These are phyloP conservation scores for Wickerhamomyces subpelliculosus DNA, from an alignment of 805 yeast genomes.

Conservation along the genomic window DNA sequence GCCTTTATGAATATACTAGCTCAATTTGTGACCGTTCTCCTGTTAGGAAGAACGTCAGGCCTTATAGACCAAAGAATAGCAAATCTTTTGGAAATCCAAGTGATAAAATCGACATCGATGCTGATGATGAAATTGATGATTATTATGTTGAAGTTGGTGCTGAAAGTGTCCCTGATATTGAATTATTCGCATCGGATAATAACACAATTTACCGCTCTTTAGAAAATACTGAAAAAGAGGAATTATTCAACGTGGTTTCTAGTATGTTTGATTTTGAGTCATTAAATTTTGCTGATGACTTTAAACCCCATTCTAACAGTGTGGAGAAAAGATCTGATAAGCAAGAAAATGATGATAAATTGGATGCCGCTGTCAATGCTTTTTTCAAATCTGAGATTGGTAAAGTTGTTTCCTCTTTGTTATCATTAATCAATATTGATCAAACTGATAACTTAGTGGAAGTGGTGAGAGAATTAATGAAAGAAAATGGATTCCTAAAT, in stretches of 20 bases:
- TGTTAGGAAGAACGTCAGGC: constrained; percentile 8
- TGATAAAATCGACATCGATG: not conserved
- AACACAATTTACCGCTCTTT: constrained; percentile 15
- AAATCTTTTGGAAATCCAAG: not conserved
- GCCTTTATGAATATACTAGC: constrained; percentile 5
- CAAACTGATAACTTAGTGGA: too few relatives aligned
- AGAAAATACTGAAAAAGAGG: constrained; percentile 9
- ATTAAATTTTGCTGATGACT: not conserved
- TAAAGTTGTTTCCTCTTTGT: not conserved
- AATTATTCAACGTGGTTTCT: constrained; percentile 9
- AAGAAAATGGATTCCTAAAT: too few relatives aligned
- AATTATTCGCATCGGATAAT: constrained; percentile 13
- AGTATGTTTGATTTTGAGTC: constrained; percentile 6
- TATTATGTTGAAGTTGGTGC: not conserved
- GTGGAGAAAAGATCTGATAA: too few relatives aligned
- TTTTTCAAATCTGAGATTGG: not conserved
- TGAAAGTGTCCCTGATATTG: constrained; percentile 3
- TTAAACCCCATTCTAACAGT: not conserved
- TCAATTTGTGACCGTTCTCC: constrained; percentile 12
- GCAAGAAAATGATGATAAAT: too few relatives aligned
- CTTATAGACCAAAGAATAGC: constrained; percentile 4
- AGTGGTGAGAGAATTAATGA: too few relatives aligned
- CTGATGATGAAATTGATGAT: not conserved
- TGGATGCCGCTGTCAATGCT: not conserved
- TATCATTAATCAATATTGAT: too few relatives aligned